phyloP scores from a whole-genome alignment of 1,284 basidiomycete species.

The Chiua sp. region DNA sequence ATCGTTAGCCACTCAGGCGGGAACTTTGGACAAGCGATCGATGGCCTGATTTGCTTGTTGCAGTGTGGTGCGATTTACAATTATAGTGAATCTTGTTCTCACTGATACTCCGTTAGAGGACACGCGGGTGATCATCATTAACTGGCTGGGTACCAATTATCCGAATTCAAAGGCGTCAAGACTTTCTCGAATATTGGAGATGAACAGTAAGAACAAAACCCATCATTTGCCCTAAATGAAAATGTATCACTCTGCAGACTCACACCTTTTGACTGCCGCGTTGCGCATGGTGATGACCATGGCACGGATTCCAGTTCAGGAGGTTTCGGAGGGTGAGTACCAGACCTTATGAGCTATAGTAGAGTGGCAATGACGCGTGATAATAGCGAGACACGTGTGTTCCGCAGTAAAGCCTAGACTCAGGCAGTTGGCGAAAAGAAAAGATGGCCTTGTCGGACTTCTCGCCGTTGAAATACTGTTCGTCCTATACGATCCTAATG shows the following conservation, averaged over 20 bases:
- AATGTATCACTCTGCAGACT: constrained; percentile 10
- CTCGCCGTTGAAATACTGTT: constrained; percentile 29
- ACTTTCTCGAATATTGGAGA: constrained; percentile 20
- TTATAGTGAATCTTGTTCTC: background rate
- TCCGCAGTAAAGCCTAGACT: constrained; percentile 10
- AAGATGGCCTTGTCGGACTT: constrained; percentile 16
- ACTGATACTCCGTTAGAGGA: constrained; percentile 14
- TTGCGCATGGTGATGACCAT: constrained; percentile 25
- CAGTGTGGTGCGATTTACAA: constrained; percentile 20
- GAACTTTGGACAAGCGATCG: constrained; percentile 28
- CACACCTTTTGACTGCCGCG: constrained; percentile 13
- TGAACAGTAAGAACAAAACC: constrained; percentile 10
- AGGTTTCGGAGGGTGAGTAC: constrained; percentile 12
- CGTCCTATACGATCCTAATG: constrained; percentile 9
- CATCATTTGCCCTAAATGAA: background rate
- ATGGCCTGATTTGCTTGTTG: constrained; percentile 25
- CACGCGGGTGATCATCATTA: constrained; percentile 6
- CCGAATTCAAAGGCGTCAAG: constrained; percentile 1
- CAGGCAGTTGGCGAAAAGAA: constrained; percentile 14
- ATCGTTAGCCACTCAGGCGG: background rate
- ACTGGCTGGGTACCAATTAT: constrained; percentile 10
- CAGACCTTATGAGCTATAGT: too few species aligned
- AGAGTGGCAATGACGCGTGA: background rate
- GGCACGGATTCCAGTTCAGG: constrained; percentile 3
- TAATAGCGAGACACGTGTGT: constrained; percentile 11